Evolutionary conservation across 345 rosid genomes (phyloP), one percentile per base, ranked within the genome.

Genomic region (Eucalyptus grandis): DNA sequence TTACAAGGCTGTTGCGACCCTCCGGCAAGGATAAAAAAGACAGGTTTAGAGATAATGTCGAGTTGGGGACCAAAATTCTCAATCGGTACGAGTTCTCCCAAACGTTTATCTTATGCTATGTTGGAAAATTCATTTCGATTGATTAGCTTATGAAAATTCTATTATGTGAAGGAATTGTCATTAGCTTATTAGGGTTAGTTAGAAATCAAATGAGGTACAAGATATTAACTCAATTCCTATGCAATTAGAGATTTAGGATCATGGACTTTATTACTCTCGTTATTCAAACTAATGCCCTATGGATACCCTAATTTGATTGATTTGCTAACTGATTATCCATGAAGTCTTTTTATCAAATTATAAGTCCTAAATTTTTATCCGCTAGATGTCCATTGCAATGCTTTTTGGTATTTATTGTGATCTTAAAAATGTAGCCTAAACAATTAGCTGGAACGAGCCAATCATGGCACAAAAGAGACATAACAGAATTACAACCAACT

Each of bases 61-160:
- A 62, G 69, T 13, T 56, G 6, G 30, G 14, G 30, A 56, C 30
- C 30, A 56, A 1, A 27, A 60, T 27, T 27, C 67, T 26, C 67
- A 60, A 60, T 60, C 0, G 31, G 15, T 27, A 27, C 2, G 0
- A 2, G 7, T 11, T 27, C 31, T 60, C 34, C 3, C 13, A 2
- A 56, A 4, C 1, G 0, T 0, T 56, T 56, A 56, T 56, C 62
- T 22, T 21, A 21, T 2, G 30, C 12, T 22, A 56, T 3, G 34
- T 62, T 13, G 69, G 4, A 30, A 30, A 62, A 62, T 6, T 62
- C 34, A 13, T 62, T 62, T 12, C 14, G 0, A 62, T 6, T 62
- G 31, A 62, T 62, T 62, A 62, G 4, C 16, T 62, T 62, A 13
- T 30, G 8, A 1, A 62, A 62, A 62, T 62, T 30, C 2, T 13